Conservation (phyloP, 225 moss, liverwort and hornwort genomes). For the Pseudoscleropodium purum region DNA sequence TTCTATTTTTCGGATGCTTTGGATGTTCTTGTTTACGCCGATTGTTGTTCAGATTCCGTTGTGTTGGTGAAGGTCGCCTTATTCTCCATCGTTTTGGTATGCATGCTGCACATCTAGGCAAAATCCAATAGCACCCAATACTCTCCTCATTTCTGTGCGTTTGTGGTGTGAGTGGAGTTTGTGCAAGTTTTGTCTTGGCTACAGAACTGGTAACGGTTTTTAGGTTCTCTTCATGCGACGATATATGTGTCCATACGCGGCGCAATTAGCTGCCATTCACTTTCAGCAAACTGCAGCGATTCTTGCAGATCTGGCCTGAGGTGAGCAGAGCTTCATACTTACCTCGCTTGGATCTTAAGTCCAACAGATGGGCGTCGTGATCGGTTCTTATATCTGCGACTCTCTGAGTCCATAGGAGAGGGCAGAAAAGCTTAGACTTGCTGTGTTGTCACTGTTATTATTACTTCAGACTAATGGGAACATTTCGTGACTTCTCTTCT, state of each 20-base stretch:
- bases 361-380: not conserved
- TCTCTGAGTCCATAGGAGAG: not conserved
- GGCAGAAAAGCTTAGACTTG: not conserved
- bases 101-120: not conserved
- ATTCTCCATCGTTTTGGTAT: not conserved
- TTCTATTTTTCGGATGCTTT: no score
- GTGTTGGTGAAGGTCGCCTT: not conserved
- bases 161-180: not conserved
- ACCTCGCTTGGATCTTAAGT: not conserved
- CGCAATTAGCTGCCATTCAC: not conserved
- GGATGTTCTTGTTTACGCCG: no score
- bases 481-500: not conserved
- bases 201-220: not conserved
- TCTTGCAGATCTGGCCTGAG: conserved; percentile 56
- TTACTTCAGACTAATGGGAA: not conserved
- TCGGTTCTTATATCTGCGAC: not conserved
- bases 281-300: conserved; percentile 49
- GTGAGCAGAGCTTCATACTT: conserved; percentile 23
- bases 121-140: not conserved
- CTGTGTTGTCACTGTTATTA: not conserved
- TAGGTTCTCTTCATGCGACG: not conserved
- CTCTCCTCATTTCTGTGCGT: not conserved
- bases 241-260: not conserved
- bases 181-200: not conserved
- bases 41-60: not conserved